Base-by-base conservation (phyloP, 192 early-diverging fungal species). In the Mortierella claussenii region DNA sequence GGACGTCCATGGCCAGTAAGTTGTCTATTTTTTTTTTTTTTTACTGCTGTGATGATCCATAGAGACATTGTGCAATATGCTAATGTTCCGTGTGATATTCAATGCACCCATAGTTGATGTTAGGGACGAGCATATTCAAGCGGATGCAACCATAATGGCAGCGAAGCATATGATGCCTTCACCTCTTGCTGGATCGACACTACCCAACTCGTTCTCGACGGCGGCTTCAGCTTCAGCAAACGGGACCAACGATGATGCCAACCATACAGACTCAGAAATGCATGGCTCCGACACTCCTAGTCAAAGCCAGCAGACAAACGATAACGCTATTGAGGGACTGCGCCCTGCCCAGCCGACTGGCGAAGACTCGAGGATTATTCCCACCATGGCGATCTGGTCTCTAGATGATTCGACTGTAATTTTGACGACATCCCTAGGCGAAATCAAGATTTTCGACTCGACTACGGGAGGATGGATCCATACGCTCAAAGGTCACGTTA, bases 381-480 rank as follows among this genome's bases (percentile, higher is more conserved):
- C 70, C 5, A 76, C 71, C 1, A 90, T 91, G 79, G 86, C 92
- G 6, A 81, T 86, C 2, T 97, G 92, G 91, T 82, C 83, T 20
- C 60, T 84, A 43, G 90, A 97, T 71, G 92, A 93, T 63, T 55
- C 70, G 2, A 58, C 79, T 37, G 83, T 92, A 11, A 80, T 96
- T 44, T 80, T 91, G 31, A 91, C 89, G 24, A 86, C 86, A 34
- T 87, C 83, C n/a, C 60, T 89, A 27, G 92, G 92, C 11, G 82
- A 88, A 0, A 82, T 92, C 21, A 79, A 84, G 40, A 90, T 91
- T 0, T 92, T 89, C 64, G 87, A 93, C 69, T 80, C 93, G 0
- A 47, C 31, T 23, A 92, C 85, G 3, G 93, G 92, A 26, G 68
- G 87, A 33, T 79, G 86, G 27, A 64, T 80, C 2, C 73, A 80